phyloP scores from a whole-genome alignment of 257 asterid genomes.

The Plantago ovata region DNA sequence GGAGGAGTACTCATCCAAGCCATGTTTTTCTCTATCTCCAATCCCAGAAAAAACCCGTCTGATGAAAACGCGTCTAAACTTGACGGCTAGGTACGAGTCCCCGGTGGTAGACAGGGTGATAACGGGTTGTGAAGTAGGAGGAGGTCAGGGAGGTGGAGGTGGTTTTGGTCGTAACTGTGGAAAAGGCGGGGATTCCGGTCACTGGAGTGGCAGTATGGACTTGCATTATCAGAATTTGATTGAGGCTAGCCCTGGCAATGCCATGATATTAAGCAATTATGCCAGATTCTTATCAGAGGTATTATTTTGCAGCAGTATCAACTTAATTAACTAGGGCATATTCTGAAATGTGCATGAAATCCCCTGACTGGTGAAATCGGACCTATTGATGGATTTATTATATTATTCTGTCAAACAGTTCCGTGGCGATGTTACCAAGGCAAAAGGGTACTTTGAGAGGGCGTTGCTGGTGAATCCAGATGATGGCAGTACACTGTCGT shows the following conservation, averaged over 20 bases:
- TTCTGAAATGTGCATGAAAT: not conserved
- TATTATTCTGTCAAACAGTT: conserved; percentile 22
- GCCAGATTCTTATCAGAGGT: conserved; percentile 63
- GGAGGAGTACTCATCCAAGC: conserved; percentile 11
- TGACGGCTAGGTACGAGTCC: too few species aligned
- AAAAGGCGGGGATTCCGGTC: conserved; percentile 22
- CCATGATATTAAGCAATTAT: conserved; percentile 47
- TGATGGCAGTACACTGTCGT: conserved; percentile 36
- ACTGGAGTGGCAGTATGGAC: conserved; percentile 24
- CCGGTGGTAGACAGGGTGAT: conserved; percentile 10
- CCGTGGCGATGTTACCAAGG: conserved; percentile 32
- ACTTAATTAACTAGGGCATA: not conserved
- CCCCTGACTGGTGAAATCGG: not conserved
- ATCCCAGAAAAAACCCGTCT: not conserved
- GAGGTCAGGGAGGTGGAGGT: conserved; percentile 17
- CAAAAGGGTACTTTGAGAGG: conserved; percentile 53
- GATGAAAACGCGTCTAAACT: too few species aligned
- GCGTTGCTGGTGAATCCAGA: conserved; percentile 41
- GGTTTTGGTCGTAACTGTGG: conserved; percentile 19
- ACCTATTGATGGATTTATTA: not conserved
- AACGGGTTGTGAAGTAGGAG: conserved; percentile 19
- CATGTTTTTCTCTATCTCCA: conserved; percentile 13
- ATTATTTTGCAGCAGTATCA: not conserved
- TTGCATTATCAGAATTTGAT: conserved; percentile 41
- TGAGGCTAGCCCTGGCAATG: conserved; percentile 39